phyloP scores from a whole-genome alignment of 2,329 filamentous ascomycete species.

The Aspergillus latus region DNA sequence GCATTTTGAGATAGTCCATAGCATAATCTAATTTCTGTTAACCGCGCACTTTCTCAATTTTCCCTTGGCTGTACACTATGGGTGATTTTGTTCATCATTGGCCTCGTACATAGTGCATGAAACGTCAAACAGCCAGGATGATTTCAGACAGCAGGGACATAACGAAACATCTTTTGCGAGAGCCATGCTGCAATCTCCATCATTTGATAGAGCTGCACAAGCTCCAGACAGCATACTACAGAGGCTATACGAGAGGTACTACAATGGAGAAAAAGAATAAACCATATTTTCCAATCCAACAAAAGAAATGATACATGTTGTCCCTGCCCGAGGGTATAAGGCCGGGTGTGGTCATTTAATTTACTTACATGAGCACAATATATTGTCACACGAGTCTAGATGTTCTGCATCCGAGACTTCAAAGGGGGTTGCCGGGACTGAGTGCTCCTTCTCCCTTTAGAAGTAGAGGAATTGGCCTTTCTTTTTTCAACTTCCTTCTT shows the following conservation, averaged over 20 bases:
- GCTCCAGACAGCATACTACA: neutral
- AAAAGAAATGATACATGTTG: constrained; percentile 33
- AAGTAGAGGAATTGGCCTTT: constrained; percentile 18
- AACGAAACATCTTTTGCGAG: too few species aligned
- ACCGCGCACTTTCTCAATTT: neutral
- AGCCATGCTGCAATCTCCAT: too few species aligned
- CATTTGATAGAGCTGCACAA: neutral
- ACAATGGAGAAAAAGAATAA: neutral
- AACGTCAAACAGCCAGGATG: too few species aligned
- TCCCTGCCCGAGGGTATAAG: constrained; percentile 34
- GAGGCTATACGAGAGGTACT: neutral
- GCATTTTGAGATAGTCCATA: neutral
- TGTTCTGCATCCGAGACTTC: constrained; percentile 30
- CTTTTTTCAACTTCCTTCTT: constrained; percentile 31
- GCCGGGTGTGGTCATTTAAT: constrained; percentile 40
- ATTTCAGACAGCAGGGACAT: too few species aligned
- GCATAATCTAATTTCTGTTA: neutral
- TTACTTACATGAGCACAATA: constrained; percentile 41
- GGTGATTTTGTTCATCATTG: neutral
- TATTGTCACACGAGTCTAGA: constrained; percentile 39
- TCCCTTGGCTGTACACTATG: neutral
- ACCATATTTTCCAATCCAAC: constrained; percentile 20
- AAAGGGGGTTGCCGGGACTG: constrained; percentile 12
- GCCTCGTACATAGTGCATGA: too few species aligned
- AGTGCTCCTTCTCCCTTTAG: constrained; percentile 22